These are phyloP conservation scores for Priceomyces medius DNA, from an alignment of 805 yeast genomes.

Conservation along the genomic window DNA sequence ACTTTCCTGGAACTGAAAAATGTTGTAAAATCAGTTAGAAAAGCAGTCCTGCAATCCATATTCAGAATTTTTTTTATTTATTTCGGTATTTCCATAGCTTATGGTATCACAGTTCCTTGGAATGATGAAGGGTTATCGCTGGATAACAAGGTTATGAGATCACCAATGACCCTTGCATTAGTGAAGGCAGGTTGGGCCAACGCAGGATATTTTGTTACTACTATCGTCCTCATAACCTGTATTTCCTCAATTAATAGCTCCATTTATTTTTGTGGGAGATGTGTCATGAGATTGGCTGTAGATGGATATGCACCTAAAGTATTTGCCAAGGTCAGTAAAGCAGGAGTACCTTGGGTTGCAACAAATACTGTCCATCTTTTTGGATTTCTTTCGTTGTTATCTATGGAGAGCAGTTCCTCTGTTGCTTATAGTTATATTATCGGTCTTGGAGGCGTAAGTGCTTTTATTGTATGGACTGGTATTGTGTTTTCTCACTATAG, in stretches of 20 bases:
- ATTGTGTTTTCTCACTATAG: conserved; percentile 17
- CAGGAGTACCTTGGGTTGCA: conserved; percentile 15
- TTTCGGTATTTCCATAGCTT: conserved; percentile 6
- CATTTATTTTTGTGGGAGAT: conserved; percentile 10
- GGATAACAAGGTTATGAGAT: conserved; percentile 10
- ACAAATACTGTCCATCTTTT: conserved; percentile 13
- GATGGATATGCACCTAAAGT: conserved; percentile 12
- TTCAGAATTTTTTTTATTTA: conserved; percentile 7
- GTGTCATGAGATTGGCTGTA: conserved; percentile 10
- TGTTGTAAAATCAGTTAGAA: conserved; percentile 9
- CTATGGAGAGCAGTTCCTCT: conserved; percentile 15
- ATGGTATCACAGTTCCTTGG: conserved; percentile 5
- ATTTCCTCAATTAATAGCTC: conserved; percentile 14
- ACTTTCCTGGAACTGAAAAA: conserved; percentile 6
- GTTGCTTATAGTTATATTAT: conserved; percentile 20
- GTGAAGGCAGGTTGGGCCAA: conserved; percentile 13
- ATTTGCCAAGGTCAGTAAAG: conserved; percentile 10
- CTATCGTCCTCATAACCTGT: conserved; percentile 11
- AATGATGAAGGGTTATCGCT: conserved; percentile 8
- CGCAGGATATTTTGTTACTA: conserved; percentile 12
- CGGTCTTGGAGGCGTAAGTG: conserved; percentile 18
- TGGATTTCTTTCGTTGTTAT: conserved; percentile 19
- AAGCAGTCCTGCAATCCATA: conserved; percentile 11
- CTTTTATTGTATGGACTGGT: conserved; percentile 23
- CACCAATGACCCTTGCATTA: conserved; percentile 14